Conservation (phyloP, 352 stramenopile species). For the Phytopythium delawarense region DNA sequence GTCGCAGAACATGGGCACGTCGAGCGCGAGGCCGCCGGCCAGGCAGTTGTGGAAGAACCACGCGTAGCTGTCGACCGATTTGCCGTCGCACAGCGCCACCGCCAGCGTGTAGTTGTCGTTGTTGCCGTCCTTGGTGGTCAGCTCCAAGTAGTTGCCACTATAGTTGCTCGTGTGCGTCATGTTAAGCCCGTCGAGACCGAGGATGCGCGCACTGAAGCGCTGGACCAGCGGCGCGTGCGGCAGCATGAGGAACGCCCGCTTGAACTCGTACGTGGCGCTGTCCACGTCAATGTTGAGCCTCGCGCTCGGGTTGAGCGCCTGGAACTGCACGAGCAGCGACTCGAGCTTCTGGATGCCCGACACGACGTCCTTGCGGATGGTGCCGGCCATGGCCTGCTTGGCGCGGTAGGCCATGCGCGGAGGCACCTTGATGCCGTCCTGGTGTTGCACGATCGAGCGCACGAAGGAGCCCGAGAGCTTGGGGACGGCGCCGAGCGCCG, state of each 20-base stretch:
- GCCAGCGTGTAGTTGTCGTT: constrained; percentile 28
- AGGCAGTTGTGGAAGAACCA: constrained; percentile 41
- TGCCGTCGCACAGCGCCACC: constrained; percentile 30
- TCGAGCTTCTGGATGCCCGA: constrained; percentile 42
- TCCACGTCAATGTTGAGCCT: constrained; percentile 29
- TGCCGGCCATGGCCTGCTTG: constrained; percentile 20
- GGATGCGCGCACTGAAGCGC: constrained; percentile 19
- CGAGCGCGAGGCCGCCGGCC: constrained; percentile 18
- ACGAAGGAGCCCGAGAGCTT: constrained; percentile 31
- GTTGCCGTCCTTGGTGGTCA: constrained; percentile 40
- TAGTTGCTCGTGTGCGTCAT: constrained; percentile 39
- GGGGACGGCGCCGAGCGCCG: constrained; percentile 20
- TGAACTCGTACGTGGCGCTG: constrained; percentile 27
- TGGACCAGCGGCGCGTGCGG: constrained; percentile 30
- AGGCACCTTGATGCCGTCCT: constrained; percentile 34
- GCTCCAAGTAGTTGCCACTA: constrained; percentile 25
- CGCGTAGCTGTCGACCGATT: constrained; percentile 27
- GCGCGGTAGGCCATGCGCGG: constrained; percentile 36
- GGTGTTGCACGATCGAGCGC: constrained; percentile 29
- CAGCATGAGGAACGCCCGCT: constrained; percentile 41
- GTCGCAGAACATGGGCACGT: constrained; percentile 36
- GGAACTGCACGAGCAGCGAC: constrained; percentile 40
- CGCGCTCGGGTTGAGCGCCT: constrained; percentile 28
- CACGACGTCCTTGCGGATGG: constrained; percentile 26
- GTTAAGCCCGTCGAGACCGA: constrained; percentile 26